These are phyloP conservation scores for Solanum hybrid DNA, from an alignment of 305 asterid genomes.

Conservation along the genomic window DNA sequence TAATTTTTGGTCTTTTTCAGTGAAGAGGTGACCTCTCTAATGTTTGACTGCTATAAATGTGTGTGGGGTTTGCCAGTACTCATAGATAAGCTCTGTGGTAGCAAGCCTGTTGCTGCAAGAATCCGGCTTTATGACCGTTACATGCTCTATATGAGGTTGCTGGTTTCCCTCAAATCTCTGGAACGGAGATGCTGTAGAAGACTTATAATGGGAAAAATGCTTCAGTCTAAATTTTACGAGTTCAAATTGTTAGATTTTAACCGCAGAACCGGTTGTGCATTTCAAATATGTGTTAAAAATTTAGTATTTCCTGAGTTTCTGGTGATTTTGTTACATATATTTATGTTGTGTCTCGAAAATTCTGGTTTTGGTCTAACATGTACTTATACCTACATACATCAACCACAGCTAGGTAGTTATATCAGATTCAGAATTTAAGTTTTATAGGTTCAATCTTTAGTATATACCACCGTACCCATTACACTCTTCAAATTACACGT, in stretches of 20 bases:
- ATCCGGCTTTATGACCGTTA: conserved; percentile 37
- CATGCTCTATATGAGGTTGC: background rate
- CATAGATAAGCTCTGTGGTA: conserved; percentile 73
- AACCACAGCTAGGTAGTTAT: background rate
- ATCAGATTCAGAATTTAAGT: background rate
- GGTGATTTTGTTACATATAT: background rate
- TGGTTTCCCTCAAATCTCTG: conserved; percentile 60
- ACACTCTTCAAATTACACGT: background rate
- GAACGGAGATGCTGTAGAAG: conserved; percentile 79
- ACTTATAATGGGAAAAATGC: conserved; percentile 81
- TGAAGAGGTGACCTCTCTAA: background rate
- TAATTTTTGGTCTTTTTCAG: background rate
- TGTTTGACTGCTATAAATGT: conserved; percentile 51
- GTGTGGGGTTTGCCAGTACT: conserved; percentile 62
- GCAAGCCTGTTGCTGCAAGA: conserved; percentile 57
- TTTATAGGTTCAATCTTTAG: background rate
- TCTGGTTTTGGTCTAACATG: background rate
- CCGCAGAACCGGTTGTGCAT: background rate
- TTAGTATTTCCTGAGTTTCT: background rate
- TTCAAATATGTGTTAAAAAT: background rate
- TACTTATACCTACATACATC: background rate
- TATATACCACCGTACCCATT: background rate
- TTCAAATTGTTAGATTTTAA: background rate
- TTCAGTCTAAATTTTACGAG: conserved; percentile 13
- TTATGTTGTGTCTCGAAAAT: background rate